Base-by-base conservation (phyloP, 768 basidiomycete species). In the Phaeolepiota aurea region DNA sequence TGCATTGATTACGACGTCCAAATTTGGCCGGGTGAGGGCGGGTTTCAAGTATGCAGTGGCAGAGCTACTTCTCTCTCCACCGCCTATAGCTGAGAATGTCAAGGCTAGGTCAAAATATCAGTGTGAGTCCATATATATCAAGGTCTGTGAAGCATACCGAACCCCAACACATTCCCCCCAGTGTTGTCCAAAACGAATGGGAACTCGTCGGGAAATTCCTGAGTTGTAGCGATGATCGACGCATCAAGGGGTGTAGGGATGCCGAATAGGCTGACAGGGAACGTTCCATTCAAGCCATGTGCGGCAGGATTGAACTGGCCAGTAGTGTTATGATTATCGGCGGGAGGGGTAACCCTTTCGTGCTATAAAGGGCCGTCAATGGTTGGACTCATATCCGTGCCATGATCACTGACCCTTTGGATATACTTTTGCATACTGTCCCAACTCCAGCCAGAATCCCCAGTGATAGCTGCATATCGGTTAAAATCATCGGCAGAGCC, bases 401-500 rank as follows among this genome's bases (percentile, higher is more conserved):
- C 39, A 16, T 25, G 10, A 18, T 39, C 14, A 15, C 41, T 41
- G 18, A 58, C 63, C 51, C 55, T 60, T 2, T 31, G 22, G 32
- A 58, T 46, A 32, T 62, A 65, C 25, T 48, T 49, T 19, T 57
- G 48, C 20, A 67, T 50, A 9, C 43, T 50, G 10, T 46, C 42
- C 60, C 61, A 64, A 2, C 50, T 50, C 79, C 79, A 82, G 9
- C 64, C 63, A 3, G 59, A 38, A 21, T 77, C 73, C 2, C 68
- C 74, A 5, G 64, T 57, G n/a, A 71, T 53, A 2, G 49, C 32
- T 0, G 73, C 75, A 53, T 69, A 75, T 41, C 74, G 68, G 48
- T 80, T 70, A 42, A 67, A 82, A 46, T 78, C 78, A n/a, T 64
- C 64, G 3, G 37, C 47, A 5, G 60, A 51, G 14, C 64, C 65